Evolutionary conservation across 352 stramenopile genomes (phyloP), one percentile per base, ranked within the genome.

Genomic region (Phytophthora syringae): DNA sequence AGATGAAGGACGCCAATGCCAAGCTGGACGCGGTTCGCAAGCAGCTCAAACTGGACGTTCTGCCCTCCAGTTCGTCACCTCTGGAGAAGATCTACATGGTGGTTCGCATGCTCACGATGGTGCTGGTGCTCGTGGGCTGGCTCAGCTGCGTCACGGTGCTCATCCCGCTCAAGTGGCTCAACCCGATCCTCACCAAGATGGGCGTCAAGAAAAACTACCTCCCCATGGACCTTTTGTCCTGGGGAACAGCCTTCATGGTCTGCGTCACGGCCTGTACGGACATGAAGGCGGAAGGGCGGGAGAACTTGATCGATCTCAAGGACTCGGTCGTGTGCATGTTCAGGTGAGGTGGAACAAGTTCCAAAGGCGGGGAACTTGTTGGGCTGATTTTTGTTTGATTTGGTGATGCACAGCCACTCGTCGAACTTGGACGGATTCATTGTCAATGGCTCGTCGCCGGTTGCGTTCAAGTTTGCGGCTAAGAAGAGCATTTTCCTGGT

Each of bases 401-500:
- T 18, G 52, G 16, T 40, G 27, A 20, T 40, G 13, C 15, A 25
- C 40, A 80, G 87, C 66, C 87, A 95, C 64, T 86, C 82, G 28
- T 95, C 87, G 28, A 95, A 95, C 65, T 68, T 93, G 7, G 87
- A 95, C 52, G 85, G 83, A 7, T 90, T 95, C 52, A 89, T 95
- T 54, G 82, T 93, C n/a, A 93, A 93, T 45, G 76, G 57, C 15
- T 76, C 72, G 21, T 93, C 87, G 18, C 87, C 85, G 0, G 61
- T 82, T 58, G 81, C 84, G 5, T 80, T 95, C 62, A 92, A 92
- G 79, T 94, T 91, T 63, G 86, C 84, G 16, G 87, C 70, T n/a
- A 95, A 95, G 74, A 93, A 94, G 67, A 92, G 80, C 51, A 52
- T 95, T 13, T 95, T 95, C 50, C 67, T 95, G 45, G 58, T 95